phyloP scores from a whole-genome alignment of 441 rosid genomes.

The Pelargonium cotyledonis region DNA sequence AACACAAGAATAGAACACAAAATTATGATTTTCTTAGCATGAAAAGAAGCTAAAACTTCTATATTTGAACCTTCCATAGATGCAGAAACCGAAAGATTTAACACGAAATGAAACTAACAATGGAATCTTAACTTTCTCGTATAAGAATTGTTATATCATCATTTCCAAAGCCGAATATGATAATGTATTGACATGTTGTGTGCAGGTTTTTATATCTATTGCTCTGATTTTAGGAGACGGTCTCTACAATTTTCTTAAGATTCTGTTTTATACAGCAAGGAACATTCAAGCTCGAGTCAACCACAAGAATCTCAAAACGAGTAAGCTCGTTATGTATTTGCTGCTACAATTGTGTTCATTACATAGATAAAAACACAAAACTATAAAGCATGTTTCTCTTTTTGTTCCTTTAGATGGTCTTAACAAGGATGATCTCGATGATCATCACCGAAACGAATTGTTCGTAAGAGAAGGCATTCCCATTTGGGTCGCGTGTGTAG shows the following conservation, averaged over 20 bases:
- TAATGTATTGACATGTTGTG: background rate
- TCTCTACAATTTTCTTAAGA: conserved; percentile 84
- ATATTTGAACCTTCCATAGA: too few species aligned
- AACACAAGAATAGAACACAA: too few species aligned
- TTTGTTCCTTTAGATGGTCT: conserved; percentile 27
- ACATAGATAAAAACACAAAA: too few species aligned
- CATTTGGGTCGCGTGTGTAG: conserved; percentile 62
- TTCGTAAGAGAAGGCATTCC: conserved; percentile 73
- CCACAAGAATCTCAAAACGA: conserved; percentile 29
- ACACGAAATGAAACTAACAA: too few species aligned
- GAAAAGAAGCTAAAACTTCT: too few species aligned
- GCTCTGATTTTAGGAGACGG: conserved; percentile 87
- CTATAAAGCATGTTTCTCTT: background rate
- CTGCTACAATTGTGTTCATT: background rate
- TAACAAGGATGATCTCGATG: conserved; percentile 22
- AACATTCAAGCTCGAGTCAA: conserved; percentile 36
- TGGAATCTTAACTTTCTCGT: too few species aligned
- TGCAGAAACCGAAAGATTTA: too few species aligned
- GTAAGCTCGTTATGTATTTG: conserved; percentile 27
- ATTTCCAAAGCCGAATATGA: too few species aligned
- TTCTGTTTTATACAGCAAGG: conserved; percentile 44
- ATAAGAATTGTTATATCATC: background rate
- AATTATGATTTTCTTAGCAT: too few species aligned
- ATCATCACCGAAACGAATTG: conserved; percentile 51
- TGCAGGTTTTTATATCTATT: conserved; percentile 80